Percentiles rank a stretch among this genome's conserved stretches.
Conservation (phyloP, 2,329 filamentous ascomycete species). For the Neoarthrinium moseri region DNA sequence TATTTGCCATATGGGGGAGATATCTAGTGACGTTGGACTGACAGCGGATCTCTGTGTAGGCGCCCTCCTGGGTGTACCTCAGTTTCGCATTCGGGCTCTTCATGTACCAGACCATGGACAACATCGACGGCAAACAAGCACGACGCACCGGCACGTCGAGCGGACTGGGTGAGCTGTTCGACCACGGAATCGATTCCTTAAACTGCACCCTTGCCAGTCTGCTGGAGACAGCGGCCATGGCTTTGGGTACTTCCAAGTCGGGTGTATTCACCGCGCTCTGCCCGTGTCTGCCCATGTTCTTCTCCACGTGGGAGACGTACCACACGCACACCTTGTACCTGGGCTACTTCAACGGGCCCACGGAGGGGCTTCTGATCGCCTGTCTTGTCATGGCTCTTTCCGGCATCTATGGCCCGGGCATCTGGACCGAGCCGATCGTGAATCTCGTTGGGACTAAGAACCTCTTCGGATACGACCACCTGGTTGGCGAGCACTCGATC, state of each 20-base stretch:
- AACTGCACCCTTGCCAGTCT: constrained; percentile 95
- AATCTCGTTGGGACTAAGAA: constrained; percentile 62
- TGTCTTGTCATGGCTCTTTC: constrained; percentile 83
- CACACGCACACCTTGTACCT: constrained; percentile 97
- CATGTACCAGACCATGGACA: constrained; percentile 99
- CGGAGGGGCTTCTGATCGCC: constrained; percentile 89
- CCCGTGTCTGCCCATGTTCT: constrained; percentile 96
- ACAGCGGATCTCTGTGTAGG: constrained; percentile 43
- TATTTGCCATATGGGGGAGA: constrained; percentile 15
- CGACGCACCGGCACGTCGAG: constrained; percentile 92
- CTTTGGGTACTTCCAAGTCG: constrained; percentile 76
- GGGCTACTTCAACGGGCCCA: constrained; percentile 95
- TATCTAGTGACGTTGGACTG: constrained; percentile 8
- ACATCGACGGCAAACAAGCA: constrained; percentile 97
- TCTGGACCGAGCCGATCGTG: constrained; percentile 78
- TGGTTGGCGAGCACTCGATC: constrained; percentile 72
- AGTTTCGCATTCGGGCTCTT: constrained; percentile 95
- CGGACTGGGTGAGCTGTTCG: constrained; percentile 92
- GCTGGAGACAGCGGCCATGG: constrained; percentile 90
- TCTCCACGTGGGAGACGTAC: constrained; percentile 99
- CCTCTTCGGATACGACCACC: constrained; percentile 49
- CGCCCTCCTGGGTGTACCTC: constrained; percentile 89
- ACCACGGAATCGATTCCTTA: constrained; percentile 96
- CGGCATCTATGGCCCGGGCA: constrained; percentile 81
- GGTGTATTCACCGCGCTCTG: constrained; percentile 90